phyloP scores from a whole-genome alignment of 768 basidiomycete genomes.

The Imleria badia region DNA sequence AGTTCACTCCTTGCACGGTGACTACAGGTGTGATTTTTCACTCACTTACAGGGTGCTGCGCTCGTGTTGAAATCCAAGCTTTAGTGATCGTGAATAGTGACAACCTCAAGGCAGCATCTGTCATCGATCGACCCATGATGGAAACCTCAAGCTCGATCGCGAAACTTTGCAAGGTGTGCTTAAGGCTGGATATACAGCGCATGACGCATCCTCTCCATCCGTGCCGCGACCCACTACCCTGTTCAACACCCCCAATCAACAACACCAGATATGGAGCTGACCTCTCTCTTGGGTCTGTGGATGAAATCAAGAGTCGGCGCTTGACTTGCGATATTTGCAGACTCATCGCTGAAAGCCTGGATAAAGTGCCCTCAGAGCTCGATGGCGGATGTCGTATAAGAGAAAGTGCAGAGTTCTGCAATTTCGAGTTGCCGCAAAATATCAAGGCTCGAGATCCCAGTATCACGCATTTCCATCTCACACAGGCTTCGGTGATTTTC shows the following conservation, averaged over 20 bases:
- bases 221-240: background rate
- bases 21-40: too few species aligned
- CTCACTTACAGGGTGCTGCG: too few species aligned
- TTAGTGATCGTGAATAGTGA: too few species aligned
- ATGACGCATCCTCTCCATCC: background rate
- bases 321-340: conserved; percentile 10
- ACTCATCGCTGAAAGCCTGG: conserved; percentile 11
- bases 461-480: conserved; percentile 17
- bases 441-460: background rate
- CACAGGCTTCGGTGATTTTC: background rate
- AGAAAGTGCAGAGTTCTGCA: conserved; percentile 2
- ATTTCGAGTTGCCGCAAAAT: conserved; percentile 1
- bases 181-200: background rate
- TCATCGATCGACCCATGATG: conserved; percentile 8
- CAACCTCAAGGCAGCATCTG: too few species aligned
- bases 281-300: conserved; percentile 9
- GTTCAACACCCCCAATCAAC: conserved; percentile 1
- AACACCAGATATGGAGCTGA: background rate
- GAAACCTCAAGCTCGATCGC: background rate
- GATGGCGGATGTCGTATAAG: conserved; percentile 5
- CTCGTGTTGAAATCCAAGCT: too few species aligned
- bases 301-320: conserved; percentile 14
- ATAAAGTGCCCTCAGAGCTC: conserved; percentile 7
- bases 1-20: too few species aligned
- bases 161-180: conserved; percentile 7